A percentile compares a stretch with the other conserved stretches of the same genome.
Conservation (phyloP, 805 yeast species). For the Saturnispora dispora region DNA sequence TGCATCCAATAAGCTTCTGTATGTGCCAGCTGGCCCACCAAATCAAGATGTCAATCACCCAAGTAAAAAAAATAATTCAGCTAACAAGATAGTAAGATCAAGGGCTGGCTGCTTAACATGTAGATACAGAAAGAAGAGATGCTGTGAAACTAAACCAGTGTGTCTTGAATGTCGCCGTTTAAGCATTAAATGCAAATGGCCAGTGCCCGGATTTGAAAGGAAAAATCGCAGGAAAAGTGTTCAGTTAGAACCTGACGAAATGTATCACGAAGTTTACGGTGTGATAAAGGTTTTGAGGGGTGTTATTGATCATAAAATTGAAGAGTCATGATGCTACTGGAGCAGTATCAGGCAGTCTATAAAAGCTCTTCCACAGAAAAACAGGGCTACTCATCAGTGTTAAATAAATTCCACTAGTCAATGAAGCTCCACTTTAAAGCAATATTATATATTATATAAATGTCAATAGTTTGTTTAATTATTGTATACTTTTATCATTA, state of each 20-base stretch:
- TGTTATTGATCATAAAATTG: conserved; percentile 40
- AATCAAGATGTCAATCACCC: not conserved
- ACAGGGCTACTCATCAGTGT: too few species aligned
- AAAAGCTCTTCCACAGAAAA: too few species aligned
- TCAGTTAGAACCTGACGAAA: conserved; percentile 40
- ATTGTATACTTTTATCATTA: too few species aligned
- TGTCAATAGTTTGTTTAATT: too few species aligned
- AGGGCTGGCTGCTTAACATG: conserved; percentile 75
- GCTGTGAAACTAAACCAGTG: conserved; percentile 60
- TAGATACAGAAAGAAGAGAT: conserved; percentile 65
- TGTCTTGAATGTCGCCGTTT: conserved; percentile 64
- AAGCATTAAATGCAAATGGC: conserved; percentile 62
- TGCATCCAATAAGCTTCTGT: not conserved
- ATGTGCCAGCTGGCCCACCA: not conserved
- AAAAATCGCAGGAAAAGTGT: conserved; percentile 43
- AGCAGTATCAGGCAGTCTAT: not conserved
- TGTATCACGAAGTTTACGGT: conserved; percentile 47
- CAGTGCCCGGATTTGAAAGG: conserved; percentile 59
- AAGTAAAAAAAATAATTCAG: not conserved
- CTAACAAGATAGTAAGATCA: conserved; percentile 39
- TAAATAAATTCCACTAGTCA: too few species aligned
- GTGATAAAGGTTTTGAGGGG: conserved; percentile 55
- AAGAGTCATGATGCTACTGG: conserved; percentile 8
- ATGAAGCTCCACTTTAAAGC: too few species aligned
- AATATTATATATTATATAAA: too few species aligned